Conservation (phyloP, 2,329 filamentous ascomycete species). For the Colletotrichum endophyticum region DNA sequence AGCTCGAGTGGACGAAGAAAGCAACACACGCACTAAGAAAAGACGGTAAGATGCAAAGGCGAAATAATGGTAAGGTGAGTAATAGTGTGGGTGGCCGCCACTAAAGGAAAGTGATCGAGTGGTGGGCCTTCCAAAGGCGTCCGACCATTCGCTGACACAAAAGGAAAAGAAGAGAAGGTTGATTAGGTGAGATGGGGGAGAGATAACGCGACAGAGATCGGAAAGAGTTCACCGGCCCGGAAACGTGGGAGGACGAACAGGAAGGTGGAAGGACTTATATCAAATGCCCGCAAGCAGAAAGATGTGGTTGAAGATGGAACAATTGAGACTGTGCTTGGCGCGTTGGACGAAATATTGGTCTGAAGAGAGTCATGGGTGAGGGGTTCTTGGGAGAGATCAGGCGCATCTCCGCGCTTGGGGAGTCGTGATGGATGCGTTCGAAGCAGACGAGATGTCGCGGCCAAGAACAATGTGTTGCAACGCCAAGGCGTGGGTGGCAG, state of each 20-base stretch:
- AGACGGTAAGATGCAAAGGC: neutral
- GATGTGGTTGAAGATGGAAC: neutral
- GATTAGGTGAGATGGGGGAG: neutral
- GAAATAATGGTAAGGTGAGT: neutral
- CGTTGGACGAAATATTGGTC: neutral
- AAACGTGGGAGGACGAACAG: neutral
- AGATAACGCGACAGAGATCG: neutral
- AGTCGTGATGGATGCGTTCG: constrained; percentile 11
- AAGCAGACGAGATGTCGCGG: constrained; percentile 11
- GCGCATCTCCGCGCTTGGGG: neutral
- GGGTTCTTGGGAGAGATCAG: constrained; percentile 2
- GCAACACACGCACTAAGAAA: neutral
- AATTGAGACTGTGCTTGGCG: neutral
- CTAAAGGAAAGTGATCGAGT: constrained; percentile 9
- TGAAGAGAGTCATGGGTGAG: neutral
- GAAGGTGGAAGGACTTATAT: constrained; percentile 12
- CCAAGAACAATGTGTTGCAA: constrained; percentile 10
- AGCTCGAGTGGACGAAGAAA: neutral
- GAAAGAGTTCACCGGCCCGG: neutral
- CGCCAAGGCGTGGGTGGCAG: neutral
- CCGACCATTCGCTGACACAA: neutral
- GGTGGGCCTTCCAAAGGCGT: constrained; percentile 15
- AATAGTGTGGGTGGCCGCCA: neutral
- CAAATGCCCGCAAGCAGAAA: neutral
- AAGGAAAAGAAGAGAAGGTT: neutral